Evolutionary conservation across 345 rosid species (phyloP).

Genomic region (Eutrema japonicum): DNA sequence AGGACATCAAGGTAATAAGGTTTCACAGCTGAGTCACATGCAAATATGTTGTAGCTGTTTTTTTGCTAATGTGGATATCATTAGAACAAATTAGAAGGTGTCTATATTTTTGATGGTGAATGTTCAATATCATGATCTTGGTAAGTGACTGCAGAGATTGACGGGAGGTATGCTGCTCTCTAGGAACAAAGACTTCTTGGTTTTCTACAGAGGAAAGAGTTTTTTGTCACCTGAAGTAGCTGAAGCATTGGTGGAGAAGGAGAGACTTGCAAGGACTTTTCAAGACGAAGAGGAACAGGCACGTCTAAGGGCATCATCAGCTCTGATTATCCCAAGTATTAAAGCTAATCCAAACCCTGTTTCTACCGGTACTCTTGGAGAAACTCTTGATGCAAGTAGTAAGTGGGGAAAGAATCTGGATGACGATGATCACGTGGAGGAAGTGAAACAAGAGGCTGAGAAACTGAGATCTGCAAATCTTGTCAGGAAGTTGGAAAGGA

Average conservation of each 20-base stretch:
- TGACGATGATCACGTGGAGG: slow-evolving; percentile 54
- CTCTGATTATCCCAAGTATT: slow-evolving; percentile 50
- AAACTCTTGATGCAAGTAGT: slow-evolving; percentile 81
- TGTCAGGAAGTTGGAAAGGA: slow-evolving; percentile 70
- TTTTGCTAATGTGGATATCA: neutral
- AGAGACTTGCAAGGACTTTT: slow-evolving; percentile 63
- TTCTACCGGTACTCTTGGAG: slow-evolving; percentile 82
- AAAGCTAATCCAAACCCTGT: slow-evolving; percentile 50
- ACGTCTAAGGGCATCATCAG: slow-evolving; percentile 72
- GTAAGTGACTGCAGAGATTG: slow-evolving; percentile 67
- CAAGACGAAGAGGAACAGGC: slow-evolving; percentile 91
- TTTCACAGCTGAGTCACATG: slow-evolving; percentile 12
- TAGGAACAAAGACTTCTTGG: slow-evolving; percentile 89
- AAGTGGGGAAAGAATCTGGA: slow-evolving; percentile 81
- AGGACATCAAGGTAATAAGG: slow-evolving; percentile 77
- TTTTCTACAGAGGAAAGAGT: slow-evolving; percentile 90
- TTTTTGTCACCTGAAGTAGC: slow-evolving; percentile 78
- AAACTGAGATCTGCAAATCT: slow-evolving; percentile 62
- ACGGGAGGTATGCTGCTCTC: slow-evolving; percentile 87
- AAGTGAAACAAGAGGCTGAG: slow-evolving; percentile 71
- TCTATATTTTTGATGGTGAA: neutral
- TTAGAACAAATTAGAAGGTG: neutral
- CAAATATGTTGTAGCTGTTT: neutral
- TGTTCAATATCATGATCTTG: slow-evolving; percentile 22
- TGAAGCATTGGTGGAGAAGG: slow-evolving; percentile 80